A percentile compares a stretch with the other conserved stretches of the same genome.
These are phyloP conservation scores for Vanrija sp. DNA, from an alignment of 1,284 basidiomycete genomes.

Conservation along the genomic window DNA sequence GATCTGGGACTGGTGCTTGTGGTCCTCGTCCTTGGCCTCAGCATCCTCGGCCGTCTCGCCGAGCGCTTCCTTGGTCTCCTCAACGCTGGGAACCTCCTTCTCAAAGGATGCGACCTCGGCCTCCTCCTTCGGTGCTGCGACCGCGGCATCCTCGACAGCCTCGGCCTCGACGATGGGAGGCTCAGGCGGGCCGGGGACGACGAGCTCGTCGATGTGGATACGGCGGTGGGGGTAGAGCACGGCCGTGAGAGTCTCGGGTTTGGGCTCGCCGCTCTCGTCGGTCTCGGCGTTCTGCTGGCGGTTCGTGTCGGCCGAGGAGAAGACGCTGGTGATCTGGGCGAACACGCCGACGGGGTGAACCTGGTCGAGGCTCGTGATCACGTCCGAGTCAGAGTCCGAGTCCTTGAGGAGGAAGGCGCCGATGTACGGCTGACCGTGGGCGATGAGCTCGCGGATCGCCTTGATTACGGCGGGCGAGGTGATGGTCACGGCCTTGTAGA, in stretches of 20 bases:
- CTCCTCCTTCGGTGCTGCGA: constrained; percentile 25
- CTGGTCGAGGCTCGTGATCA: constrained; percentile 81
- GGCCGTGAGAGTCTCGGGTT: constrained; percentile 79
- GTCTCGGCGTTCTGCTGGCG: constrained; percentile 51
- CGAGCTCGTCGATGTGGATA: constrained; percentile 82
- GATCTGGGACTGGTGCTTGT: constrained; percentile 39
- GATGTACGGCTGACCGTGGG: constrained; percentile 93
- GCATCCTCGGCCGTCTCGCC: constrained; percentile 33
- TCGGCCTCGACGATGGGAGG: neutral
- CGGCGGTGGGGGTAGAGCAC: constrained; percentile 93
- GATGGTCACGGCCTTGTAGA: constrained; percentile 95
- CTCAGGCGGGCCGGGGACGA: constrained; percentile 22
- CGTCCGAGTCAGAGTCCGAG: constrained; percentile 85
- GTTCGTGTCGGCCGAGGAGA: constrained; percentile 57
- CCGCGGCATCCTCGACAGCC: neutral
- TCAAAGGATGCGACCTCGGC: constrained; percentile 59
- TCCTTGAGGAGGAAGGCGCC: constrained; percentile 98
- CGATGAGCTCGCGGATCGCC: constrained; percentile 94
- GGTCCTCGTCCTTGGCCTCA: constrained; percentile 1
- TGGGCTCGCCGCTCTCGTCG: constrained; percentile 52
- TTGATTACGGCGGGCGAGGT: constrained; percentile 86
- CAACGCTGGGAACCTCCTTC: constrained; percentile 52
- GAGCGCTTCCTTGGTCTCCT: constrained; percentile 52
- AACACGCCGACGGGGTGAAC: constrained; percentile 95
- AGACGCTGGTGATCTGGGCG: constrained; percentile 94